Evolutionary conservation across 768 basidiomycete species (phyloP), one percentile per base, ranked within the genome.

Genomic region (Gelatoporia subvermispora): DNA sequence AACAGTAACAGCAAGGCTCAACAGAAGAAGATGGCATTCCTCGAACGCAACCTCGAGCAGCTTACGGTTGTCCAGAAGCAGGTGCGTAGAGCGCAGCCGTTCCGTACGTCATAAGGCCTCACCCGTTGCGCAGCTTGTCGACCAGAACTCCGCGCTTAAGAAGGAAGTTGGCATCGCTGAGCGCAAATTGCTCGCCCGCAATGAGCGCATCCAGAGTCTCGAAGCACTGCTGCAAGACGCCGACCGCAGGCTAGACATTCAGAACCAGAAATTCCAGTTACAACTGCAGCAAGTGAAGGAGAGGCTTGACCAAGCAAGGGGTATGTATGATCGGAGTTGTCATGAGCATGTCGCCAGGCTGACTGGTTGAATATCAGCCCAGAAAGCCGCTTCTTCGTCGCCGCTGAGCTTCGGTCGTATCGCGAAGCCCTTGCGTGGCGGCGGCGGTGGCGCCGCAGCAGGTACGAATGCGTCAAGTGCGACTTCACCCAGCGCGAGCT

Each of bases 1-100:
- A 96, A 96, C 66, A 94, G 93, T 72, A 98, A 98, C 68, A 93
- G 88, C 68, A 94, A 95, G 67, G 92, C 95, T 7, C 96, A 99
- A 59, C 92, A 95, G 72, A 94, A 95, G 81, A 97, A 98, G 79
- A 94, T 98, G 88, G 90, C 93, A 11, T 96, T 97, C 79, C 69
- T 99, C 47, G 93, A 97, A 64, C 87, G 95, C 45, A 99, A 98
- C 63, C 72, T 99, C 45, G 94, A 97, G 62, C 92, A 95, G 63
- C 71, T 98, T 55, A 95, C 93, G 22, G 69, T 91, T 45, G 93
- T 98, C 18, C 96, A 98, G 78, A 96, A 97, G 68, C 93, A 97
- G 84, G 94, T 87, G 53, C 44, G 75, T 61, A 25, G 36, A 37
- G 35, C 20, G 41, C 13, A 36, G 8, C 28, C 4, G 21, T 17